Base-by-base conservation (phyloP, 208 protist species). In the Kentomonas sorsogonicus region DNA sequence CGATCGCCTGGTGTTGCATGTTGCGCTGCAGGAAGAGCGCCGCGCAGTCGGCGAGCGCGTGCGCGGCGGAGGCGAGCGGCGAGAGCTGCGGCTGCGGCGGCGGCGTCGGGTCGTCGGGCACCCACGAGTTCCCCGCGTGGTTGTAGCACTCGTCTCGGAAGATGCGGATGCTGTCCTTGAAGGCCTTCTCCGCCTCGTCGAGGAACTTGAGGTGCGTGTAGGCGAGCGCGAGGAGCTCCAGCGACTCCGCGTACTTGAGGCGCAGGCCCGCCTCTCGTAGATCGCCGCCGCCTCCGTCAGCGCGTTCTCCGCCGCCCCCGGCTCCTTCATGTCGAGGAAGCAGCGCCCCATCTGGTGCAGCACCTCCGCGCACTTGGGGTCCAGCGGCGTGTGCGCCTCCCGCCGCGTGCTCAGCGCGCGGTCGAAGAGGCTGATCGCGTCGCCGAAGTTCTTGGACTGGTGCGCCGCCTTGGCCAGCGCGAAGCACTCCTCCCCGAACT, bases 271-370 rank as follows among this genome's bases (percentile, higher is more conserved):
- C 61, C 91, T 15, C 57, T 94, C 88, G 68, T 91, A 94, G 45
- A 94, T 94, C 20, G 88, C 88, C 0, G 81, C 81, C 9, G 84
- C 85, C 67, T 94, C 83, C 7, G 88, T 94, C 43, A 94, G 72
- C 36, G 88, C 88, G 65, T 92, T 92, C 54, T 94, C 88, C 4
- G 84, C 88, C 15, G 88, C 83, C 13, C 82, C 84, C 52, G 83
- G 84, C 72, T 94, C 83, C 52, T 85, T 78, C 84, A 94, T 91
- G 58, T 94, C 88, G n/a, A 94, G 66, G 61, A 94, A 94, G 10
- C 88, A 79, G 16, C 88, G 83, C 16, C 88, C 88, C 63, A 94
- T 88, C 58, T 90, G 88, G 60, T 89, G 83, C 41, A 94, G 69
- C 26, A 84, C 92, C 0, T 78, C 84, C 23, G 84, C 88, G 53